Percentiles rank a stretch among this genome's conserved stretches.
These are phyloP conservation scores for Thalia dealbata DNA, from an alignment of 176 grass and related monocot species.

Conservation along the genomic window DNA sequence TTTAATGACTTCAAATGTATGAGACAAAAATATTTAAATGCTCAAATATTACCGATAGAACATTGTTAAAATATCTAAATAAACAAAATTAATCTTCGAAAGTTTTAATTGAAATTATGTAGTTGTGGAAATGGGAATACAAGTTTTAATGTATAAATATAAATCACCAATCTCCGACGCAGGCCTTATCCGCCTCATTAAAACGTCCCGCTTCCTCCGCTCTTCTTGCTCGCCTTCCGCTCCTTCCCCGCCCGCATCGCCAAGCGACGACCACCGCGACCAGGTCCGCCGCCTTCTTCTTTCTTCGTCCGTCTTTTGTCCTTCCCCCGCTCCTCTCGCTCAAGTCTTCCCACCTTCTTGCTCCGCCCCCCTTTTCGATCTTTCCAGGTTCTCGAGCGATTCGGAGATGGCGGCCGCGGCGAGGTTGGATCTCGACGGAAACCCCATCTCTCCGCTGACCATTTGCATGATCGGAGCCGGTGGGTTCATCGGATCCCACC, in stretches of 20 bases:
- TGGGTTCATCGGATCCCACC: conserved; percentile 89
- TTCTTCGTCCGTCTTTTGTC: not conserved
- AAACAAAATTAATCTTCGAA: too few species aligned
- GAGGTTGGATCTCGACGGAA: conserved; percentile 1
- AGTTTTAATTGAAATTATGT: too few species aligned
- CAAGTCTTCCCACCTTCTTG: not conserved
- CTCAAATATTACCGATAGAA: too few species aligned
- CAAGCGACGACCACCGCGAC: not conserved
- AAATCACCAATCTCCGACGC: too few species aligned
- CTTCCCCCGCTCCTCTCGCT: not conserved
- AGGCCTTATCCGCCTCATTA: too few species aligned
- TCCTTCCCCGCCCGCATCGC: not conserved
- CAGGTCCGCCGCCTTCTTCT: not conserved
- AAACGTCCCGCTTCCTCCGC: not conserved
- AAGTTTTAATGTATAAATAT: too few species aligned
- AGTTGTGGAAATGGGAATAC: too few species aligned
- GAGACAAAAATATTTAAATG: not conserved
- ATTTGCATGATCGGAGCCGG: conserved; percentile 20
- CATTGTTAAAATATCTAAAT: too few species aligned
- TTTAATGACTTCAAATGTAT: too few species aligned
- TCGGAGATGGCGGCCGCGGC: not conserved
- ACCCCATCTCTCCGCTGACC: not conserved
- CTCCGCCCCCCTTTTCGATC: too few species aligned
- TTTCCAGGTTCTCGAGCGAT: not conserved
- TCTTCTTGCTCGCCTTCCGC: not conserved